Evolutionary conservation across 2,329 filamentous ascomycete genomes (phyloP), one percentile per base, ranked within the genome.

Genomic region (Paraphoma sp.): DNA sequence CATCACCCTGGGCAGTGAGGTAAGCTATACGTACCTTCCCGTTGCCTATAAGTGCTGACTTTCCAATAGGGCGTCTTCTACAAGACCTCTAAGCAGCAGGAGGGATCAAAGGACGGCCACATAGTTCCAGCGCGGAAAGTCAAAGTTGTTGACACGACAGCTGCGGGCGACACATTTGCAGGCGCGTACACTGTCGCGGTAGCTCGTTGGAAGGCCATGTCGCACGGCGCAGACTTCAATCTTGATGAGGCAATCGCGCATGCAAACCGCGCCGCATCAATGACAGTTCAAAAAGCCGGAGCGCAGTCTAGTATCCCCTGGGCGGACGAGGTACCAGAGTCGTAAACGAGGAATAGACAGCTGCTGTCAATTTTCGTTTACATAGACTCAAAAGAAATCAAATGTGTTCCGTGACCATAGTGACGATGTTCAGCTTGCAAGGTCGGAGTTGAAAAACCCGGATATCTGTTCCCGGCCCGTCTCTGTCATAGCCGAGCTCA

Each of bases 161-260:
- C 90, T 1, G 95, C 95, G 5, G 94, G 94, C 0, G 94, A 98
- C 75, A 97, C 94, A 0, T 97, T 97, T 78, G 91, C 96, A 5
- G 94, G 95, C 1, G 90, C 87, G 18, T 96, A 97, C 74, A 90
- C 92, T 2, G 86, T 95, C 28, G 86, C 87, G 54, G 84, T 89
- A 30, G 91, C 91, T 10, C 67, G 67, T 18, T 74, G 70, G 40
- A 82, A 80, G 56, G 74, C 77, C 56, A 76, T 76, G 28, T 73
- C 79, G 11, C 70, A 72, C 10, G 73, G 76, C 16, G 72, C 80
- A 16, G 72, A 71, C 6, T 81, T 82, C 46, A 77, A 81, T 30
- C 77, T 90, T 44, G 84, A 84, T 56, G 80, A 81, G 1, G 87
- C 89, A 0, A 83, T 90, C 45, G 74, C 77, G 45, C 84, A 82